Conservation (phyloP, 129 eudicot genomes). For the Helianthus tuberosus region DNA sequence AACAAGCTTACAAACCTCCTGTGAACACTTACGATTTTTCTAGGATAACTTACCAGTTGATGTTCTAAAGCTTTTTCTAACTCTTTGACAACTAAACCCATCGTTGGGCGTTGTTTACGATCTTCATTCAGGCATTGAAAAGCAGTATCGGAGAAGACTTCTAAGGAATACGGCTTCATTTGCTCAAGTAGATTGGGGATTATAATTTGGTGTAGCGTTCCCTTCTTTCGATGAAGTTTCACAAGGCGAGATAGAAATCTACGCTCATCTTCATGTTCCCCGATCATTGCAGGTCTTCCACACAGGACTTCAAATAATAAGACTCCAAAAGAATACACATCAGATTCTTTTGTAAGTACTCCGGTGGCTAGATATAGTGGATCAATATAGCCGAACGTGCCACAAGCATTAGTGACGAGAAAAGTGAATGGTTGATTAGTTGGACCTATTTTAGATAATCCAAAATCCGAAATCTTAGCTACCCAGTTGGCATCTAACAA, state of each 20-base stretch:
- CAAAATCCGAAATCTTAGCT: slow-evolving; percentile 27
- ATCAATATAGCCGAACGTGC: slow-evolving; percentile 18
- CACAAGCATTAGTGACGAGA: slow-evolving; percentile 14
- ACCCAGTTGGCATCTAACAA: slow-evolving; percentile 10
- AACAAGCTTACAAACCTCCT: too few species aligned
- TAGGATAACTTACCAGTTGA: slow-evolving; percentile 11
- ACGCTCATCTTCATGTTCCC: neutral
- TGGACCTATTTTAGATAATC: slow-evolving; percentile 17
- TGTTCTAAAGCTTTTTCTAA: slow-evolving; percentile 1
- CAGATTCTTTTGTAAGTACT: neutral
- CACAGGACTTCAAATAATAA: slow-evolving; percentile 20
- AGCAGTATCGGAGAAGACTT: slow-evolving; percentile 2
- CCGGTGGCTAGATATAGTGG: neutral
- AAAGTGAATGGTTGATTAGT: slow-evolving; percentile 14
- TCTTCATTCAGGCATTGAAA: slow-evolving; percentile 9
- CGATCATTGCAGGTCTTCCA: slow-evolving; percentile 1
- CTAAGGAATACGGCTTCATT: neutral
- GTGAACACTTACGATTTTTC: neutral
- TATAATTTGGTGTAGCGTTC: neutral
- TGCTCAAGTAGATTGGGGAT: neutral
- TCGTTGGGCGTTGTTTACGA: slow-evolving; percentile 9
- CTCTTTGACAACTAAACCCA: slow-evolving; percentile 1
- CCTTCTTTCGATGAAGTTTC: neutral
- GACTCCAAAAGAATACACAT: slow-evolving; percentile 25
- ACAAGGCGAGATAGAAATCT: neutral